A percentile compares a stretch with the other conserved stretches of the same genome.
Conservation (phyloP, 2,329 filamentous ascomycete genomes). For the Anisogramma anomala region DNA sequence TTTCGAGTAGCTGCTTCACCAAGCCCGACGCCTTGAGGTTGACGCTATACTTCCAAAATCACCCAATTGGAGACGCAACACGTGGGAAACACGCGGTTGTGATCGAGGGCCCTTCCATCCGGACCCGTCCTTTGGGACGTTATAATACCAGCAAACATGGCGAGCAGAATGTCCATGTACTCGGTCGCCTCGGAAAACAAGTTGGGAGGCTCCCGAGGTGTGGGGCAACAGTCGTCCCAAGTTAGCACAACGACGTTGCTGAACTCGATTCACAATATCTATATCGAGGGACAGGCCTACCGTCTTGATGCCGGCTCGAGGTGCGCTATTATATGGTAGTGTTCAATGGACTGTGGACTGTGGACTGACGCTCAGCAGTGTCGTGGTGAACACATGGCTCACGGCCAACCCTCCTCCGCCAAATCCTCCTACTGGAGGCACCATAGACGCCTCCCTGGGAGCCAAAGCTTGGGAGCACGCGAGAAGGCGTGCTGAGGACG, state of each 20-base stretch:
- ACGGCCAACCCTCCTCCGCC: conserved; percentile 61
- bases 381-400: conserved; percentile 93
- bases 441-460: conserved; percentile 68
- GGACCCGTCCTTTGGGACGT: conserved; percentile 25
- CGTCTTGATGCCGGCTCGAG: conserved; percentile 70
- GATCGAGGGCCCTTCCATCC: conserved; percentile 8
- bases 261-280: conserved; percentile 84
- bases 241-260: conserved; percentile 88
- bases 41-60: too few species aligned
- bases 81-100: conserved; percentile 1
- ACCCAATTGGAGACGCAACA: neutral
- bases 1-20: too few species aligned
- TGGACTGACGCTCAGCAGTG: conserved; percentile 33
- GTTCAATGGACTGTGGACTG: neutral
- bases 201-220: conserved; percentile 41
- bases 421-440: conserved; percentile 60
- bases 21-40: too few species aligned
- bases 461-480: conserved; percentile 92
- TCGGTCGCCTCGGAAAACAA: conserved; percentile 52
- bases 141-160: conserved; percentile 36
- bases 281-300: conserved; percentile 72
- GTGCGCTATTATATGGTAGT: neutral
- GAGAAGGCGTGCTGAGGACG: conserved; percentile 84
- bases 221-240: conserved; percentile 60
- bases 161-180: conserved; percentile 58